These are phyloP conservation scores for Sphaerobolus stellatus DNA, from an alignment of 1,284 basidiomycete species.

Conservation along the genomic window DNA sequence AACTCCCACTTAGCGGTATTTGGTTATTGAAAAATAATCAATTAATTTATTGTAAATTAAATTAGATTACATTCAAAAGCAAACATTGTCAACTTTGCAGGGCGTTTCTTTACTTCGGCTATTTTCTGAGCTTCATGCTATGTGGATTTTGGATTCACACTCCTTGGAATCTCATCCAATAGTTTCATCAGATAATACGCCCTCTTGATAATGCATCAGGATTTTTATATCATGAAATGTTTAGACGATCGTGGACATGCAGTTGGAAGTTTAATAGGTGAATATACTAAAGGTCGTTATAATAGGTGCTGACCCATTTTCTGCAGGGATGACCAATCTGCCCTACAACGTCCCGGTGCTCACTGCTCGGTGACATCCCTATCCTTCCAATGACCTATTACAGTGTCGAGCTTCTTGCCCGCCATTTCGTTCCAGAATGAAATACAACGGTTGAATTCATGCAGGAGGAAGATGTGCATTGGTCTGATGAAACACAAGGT, in stretches of 20 bases:
- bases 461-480: slow-evolving; percentile 51
- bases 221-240: not conserved
- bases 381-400: slow-evolving; percentile 48
- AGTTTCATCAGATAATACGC: slow-evolving; percentile 25
- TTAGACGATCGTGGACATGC: slow-evolving; percentile 51
- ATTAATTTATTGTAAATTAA: no score
- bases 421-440: slow-evolving; percentile 48
- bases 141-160: slow-evolving; percentile 54
- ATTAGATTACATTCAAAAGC: no score
- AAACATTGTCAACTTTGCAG: no score
- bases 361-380: slow-evolving; percentile 44
- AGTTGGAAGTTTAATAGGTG: slow-evolving; percentile 51
- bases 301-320: no score
- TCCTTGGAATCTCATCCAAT: slow-evolving; percentile 54
- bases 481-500: slow-evolving; percentile 36
- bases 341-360: slow-evolving; percentile 44
- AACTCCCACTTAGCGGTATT: no score
- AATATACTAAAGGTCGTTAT: no score
- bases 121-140: no score
- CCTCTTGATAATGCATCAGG: not conserved
- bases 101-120: no score
- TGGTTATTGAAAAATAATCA: no score
- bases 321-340: slow-evolving; percentile 47
- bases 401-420: slow-evolving; percentile 53
- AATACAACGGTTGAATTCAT: slow-evolving; percentile 47